A percentile compares a stretch with the other conserved stretches of the same genome.
Conservation (phyloP, 768 basidiomycete genomes). For the Pulveroboletus ravenelii region DNA sequence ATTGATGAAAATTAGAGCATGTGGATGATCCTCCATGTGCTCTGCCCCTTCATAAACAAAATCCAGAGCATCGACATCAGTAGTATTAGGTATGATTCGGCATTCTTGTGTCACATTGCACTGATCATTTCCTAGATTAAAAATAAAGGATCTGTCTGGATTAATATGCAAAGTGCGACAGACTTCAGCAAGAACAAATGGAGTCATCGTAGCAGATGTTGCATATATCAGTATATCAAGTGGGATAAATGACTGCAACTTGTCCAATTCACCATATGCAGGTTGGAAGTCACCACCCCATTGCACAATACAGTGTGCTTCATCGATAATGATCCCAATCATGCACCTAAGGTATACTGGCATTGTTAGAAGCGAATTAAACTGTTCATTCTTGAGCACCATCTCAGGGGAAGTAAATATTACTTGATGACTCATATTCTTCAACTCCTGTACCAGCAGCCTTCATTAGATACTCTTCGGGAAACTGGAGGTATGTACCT, state of each 20-base stretch:
- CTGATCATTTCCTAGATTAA: too few relatives aligned
- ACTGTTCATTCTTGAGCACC: background rate
- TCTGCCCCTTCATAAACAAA: too few relatives aligned
- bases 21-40: too few relatives aligned
- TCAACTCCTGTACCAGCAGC: background rate
- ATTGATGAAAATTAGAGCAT: too few relatives aligned
- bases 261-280: background rate
- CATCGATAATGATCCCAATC: background rate
- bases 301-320: background rate
- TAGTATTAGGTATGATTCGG: too few relatives aligned
- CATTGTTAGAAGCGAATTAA: background rate
- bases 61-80: too few relatives aligned
- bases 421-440: background rate
- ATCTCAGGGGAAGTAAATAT: background rate
- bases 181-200: too few relatives aligned
- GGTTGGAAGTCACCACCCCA: background rate
- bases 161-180: too few relatives aligned
- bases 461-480: background rate
- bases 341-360: background rate
- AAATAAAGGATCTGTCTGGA: too few relatives aligned
- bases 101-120: too few relatives aligned
- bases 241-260: background rate
- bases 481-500: background rate
- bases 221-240: background rate
- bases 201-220: too few relatives aligned